Base-by-base conservation (phyloP, 768 basidiomycete genomes). In the Nidula microcarpa region DNA sequence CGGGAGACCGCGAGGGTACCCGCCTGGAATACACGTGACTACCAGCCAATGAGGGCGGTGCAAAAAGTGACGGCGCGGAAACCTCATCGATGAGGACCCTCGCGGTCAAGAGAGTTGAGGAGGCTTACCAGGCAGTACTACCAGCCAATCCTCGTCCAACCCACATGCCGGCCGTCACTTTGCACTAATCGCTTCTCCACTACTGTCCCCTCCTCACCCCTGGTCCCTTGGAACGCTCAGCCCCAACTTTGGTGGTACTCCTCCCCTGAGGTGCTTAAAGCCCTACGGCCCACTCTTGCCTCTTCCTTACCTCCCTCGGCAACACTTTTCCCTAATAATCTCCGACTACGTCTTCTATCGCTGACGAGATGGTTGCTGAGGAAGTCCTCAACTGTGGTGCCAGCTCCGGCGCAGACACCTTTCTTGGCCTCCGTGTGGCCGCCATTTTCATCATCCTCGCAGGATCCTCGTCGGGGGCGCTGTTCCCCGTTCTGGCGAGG, bases 371-470 rank as follows among this genome's bases (percentile, higher is more conserved):
- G 33, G 46, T 45, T 52, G 58, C 43, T 33, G 53, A 54, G 32
- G 65, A 57, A n/a, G 55, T 54, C n/a, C 51, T 66, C 46, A 69
- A 70, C 45, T 89, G 87, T 65, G 77, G 78, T 4, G 23, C 23
- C 23, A 23, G 23, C 23, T 23, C 23, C 23, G 23, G 39, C 11
- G 4, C 39, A 41, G 67, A 80, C 57, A 67, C 74, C 2, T 70
- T 76, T 55, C 65, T 77, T 4, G 65, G 72, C 33, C 70, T 93
- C 44, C 81, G 91, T 4, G 74, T 92, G 46, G 90, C 78, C 0
- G 81, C 89, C 17, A 68, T 92, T 57, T 93, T 93, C 68, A 74
- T 94, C 59, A 82, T 93, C 62, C 74, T 89, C 53, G 62, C 72
- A 3, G 78, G 81, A 18, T 87, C 88, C 2, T 68, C 71, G 6